Evolutionary conservation across 495 filamentous ascomycete genomes (phyloP).

Genomic region (Penicillium odoratum): DNA sequence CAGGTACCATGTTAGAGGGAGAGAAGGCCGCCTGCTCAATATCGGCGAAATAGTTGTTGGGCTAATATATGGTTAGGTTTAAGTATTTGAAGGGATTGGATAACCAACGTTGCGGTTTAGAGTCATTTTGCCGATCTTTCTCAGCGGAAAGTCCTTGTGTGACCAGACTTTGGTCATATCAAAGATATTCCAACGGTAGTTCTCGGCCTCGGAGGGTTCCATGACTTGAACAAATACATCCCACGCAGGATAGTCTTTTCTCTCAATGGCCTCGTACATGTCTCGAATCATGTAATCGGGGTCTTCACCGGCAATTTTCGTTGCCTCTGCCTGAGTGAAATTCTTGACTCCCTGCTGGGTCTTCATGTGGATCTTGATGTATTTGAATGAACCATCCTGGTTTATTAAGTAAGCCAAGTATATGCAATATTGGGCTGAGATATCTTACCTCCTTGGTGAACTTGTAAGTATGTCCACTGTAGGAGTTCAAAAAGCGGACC

Average conservation of each 20-base stretch:
- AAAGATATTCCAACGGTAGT: conserved; percentile 39
- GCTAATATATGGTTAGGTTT: not conserved
- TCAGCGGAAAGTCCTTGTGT: conserved; percentile 36
- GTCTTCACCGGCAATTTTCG: conserved; percentile 49
- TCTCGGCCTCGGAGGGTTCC: conserved; percentile 38
- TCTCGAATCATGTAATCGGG: conserved; percentile 40
- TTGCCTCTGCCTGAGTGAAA: conserved; percentile 59
- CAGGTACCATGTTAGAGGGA: conserved; percentile 50
- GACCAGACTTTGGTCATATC: conserved; percentile 45
- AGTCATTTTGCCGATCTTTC: conserved; percentile 36
- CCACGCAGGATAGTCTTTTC: conserved; percentile 42
- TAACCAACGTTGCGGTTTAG: conserved; percentile 34
- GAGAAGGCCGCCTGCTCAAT: conserved; percentile 54
- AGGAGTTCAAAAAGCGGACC: conserved; percentile 62
- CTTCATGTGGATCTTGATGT: conserved; percentile 66
- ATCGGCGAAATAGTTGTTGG: conserved; percentile 47
- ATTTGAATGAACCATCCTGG: conserved; percentile 58
- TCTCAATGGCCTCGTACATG: conserved; percentile 37
- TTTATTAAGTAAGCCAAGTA: conserved; percentile 13
- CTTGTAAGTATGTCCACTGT: conserved; percentile 67
- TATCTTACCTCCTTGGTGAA: conserved; percentile 55
- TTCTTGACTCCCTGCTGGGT: conserved; percentile 63
- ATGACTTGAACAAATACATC: conserved; percentile 50
- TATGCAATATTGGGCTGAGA: not conserved
- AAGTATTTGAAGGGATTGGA: not conserved